Percentiles rank a stretch among this genome's conserved stretches.
Evolutionary conservation across 129 eudicot genomes (phyloP).

Genomic region (Artemisia annua): DNA sequence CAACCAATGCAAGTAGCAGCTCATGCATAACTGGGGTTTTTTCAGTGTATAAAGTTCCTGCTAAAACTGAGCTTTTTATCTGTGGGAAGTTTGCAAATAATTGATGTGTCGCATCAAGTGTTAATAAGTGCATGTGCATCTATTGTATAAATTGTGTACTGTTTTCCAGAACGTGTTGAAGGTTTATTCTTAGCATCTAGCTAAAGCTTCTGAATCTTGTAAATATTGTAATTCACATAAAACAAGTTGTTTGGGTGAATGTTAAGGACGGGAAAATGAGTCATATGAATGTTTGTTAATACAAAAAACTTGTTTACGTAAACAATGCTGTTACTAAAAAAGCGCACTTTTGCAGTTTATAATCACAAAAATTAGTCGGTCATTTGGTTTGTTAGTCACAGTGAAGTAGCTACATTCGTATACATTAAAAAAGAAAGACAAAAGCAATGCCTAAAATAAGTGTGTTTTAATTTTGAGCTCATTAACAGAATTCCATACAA

Average conservation of each 20-base stretch:
- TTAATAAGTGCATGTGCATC: constrained; percentile 24
- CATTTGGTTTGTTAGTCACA: neutral
- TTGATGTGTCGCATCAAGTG: constrained; percentile 8
- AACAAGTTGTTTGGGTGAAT: neutral
- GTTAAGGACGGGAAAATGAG: too few relatives aligned
- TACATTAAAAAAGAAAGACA: neutral
- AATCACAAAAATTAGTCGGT: neutral
- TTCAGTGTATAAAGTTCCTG: constrained; percentile 4
- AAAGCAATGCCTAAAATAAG: neutral
- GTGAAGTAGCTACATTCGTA: neutral
- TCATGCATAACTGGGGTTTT: constrained; percentile 22
- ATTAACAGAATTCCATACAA: too few relatives aligned
- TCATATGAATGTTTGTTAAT: too few relatives aligned
- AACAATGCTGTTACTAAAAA: too few relatives aligned
- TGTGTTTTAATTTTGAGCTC: too few relatives aligned
- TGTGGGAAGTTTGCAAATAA: constrained; percentile 12
- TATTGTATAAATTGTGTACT: constrained; percentile 15
- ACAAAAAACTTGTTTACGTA: too few relatives aligned
- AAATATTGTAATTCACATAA: neutral
- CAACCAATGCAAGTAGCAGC: constrained; percentile 33
- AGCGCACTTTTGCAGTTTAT: too few relatives aligned
- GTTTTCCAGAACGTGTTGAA: neutral
- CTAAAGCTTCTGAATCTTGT: neutral
- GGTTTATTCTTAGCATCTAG: constrained; percentile 15
- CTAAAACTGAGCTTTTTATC: constrained; percentile 6